These are phyloP conservation scores for Odontarrhena argentea DNA, from an alignment of 345 rosid species.

Conservation along the genomic window DNA sequence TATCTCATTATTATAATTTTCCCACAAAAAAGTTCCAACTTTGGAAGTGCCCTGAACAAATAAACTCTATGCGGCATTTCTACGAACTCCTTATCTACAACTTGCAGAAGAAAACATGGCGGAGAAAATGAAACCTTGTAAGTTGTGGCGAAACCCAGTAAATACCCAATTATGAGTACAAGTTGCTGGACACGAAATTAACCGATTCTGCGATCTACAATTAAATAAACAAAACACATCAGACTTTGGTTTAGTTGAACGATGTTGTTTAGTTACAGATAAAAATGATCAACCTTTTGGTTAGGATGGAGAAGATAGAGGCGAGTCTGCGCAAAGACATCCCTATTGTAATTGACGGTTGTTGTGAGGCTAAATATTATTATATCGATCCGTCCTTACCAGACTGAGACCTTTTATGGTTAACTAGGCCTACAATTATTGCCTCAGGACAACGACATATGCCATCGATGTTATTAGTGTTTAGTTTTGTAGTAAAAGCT, in stretches of 20 bases:
- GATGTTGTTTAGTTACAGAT: neutral
- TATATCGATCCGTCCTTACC: no score
- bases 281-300: conserved; percentile 25
- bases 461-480: no score
- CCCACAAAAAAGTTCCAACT: neutral
- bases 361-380: no score
- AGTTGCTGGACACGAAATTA: conserved; percentile 17
- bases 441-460: no score
- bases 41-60: neutral
- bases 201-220: conserved; percentile 29
- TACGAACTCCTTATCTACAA: conserved; percentile 32
- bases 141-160: neutral
- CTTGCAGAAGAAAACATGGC: neutral
- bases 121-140: conserved; percentile 26
- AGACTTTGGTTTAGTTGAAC: neutral
- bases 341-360: neutral
- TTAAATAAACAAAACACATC: neutral
- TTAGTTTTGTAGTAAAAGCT: no score
- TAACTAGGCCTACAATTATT: no score
- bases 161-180: conserved; percentile 8
- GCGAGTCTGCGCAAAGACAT: conserved; percentile 32
- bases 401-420: no score
- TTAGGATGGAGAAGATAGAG: conserved; percentile 11
- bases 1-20: neutral
- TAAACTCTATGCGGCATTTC: conserved; percentile 27